Conservation (phyloP, 2,329 filamentous ascomycete species). For the Cytospora leucostoma region DNA sequence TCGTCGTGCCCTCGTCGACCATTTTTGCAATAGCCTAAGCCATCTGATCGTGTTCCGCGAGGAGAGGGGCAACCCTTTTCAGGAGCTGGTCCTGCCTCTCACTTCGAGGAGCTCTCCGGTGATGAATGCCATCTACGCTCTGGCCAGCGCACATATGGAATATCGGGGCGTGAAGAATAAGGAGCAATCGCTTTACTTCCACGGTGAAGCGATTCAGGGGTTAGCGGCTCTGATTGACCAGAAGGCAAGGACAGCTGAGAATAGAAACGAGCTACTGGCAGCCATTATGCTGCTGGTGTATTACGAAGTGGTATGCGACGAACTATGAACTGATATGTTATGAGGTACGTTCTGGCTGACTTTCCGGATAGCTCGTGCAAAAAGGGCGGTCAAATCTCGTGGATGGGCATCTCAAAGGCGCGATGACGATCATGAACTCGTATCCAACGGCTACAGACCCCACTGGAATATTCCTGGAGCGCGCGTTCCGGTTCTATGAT, state of each 20-base stretch:
- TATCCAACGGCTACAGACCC: slow-evolving; percentile 48
- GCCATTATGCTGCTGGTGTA: slow-evolving; percentile 64
- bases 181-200: slow-evolving; percentile 60
- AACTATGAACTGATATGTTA: too few relatives aligned
- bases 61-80: slow-evolving; percentile 63
- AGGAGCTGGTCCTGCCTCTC: slow-evolving; percentile 63
- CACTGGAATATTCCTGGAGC: slow-evolving; percentile 59
- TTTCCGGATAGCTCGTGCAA: slow-evolving; percentile 56
- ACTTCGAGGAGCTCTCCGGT: slow-evolving; percentile 59
- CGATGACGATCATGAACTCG: slow-evolving; percentile 60
- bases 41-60: slow-evolving; percentile 67
- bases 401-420: slow-evolving; percentile 61
- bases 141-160: slow-evolving; percentile 82
- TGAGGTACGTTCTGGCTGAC: slow-evolving; percentile 23
- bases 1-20: slow-evolving; percentile 58
- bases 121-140: slow-evolving; percentile 80
- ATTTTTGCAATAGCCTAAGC: slow-evolving; percentile 65
- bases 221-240: slow-evolving; percentile 58
- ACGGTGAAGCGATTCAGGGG: slow-evolving; percentile 60
- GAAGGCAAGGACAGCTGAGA: slow-evolving; percentile 43
- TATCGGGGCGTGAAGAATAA: slow-evolving; percentile 56
- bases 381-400: slow-evolving; percentile 61
- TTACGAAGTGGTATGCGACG: slow-evolving; percentile 59
- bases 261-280: slow-evolving; percentile 60
- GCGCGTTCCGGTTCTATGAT: slow-evolving; percentile 66